Base-by-base conservation (phyloP, 768 basidiomycete species). In the Pleurotus giganteus region DNA sequence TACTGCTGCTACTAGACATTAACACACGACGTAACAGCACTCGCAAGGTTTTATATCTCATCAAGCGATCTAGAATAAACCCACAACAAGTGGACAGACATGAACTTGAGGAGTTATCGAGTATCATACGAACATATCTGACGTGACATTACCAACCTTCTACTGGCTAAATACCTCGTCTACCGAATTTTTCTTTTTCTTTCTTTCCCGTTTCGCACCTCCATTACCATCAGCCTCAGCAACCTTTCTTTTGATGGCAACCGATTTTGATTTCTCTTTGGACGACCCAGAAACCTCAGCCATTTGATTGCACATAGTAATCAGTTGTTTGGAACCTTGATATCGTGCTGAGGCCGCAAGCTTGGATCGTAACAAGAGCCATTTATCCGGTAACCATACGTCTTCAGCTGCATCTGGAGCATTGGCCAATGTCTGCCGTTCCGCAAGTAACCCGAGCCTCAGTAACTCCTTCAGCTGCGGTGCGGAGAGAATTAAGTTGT, bases 381-480 rank as follows among this genome's bases (percentile, higher is more conserved):
- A 91, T 2, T 71, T 66, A 3, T 72, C 62, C 1, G 82, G 73
- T 49, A 84, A 74, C 93, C 93, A 96, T 4, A 77, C 68, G 3
- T 65, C 59, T 9, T 64, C 54, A 12, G 76, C 58, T 2, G 67
- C 62, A 13, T 67, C 67, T 0, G 69, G 55, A 27, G 66, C 56
- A 11, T 60, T 62, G 4, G 68, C 66, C 53, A 82, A 84, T 56
- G 85, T 82, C 56, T 85, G 83, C 51, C 91, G 84, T n/a, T 85
- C 73, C 46, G 82, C 81, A 17, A 77, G 63, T 24, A 91, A 71
- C 0, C 75, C 85, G 49, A 89, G 69, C 68, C 91, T 94, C 54
- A 93, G 67, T 17, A 93, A 66, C n/a, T 89, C 88, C 69, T 92
- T 96, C 63, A 88, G 63, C 58, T 92, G 89, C 1, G 81, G 66